Percentiles rank a stretch among this genome's conserved stretches.
phyloP scores from a whole-genome alignment of 257 asterid species.

The Mentha longifolia region DNA sequence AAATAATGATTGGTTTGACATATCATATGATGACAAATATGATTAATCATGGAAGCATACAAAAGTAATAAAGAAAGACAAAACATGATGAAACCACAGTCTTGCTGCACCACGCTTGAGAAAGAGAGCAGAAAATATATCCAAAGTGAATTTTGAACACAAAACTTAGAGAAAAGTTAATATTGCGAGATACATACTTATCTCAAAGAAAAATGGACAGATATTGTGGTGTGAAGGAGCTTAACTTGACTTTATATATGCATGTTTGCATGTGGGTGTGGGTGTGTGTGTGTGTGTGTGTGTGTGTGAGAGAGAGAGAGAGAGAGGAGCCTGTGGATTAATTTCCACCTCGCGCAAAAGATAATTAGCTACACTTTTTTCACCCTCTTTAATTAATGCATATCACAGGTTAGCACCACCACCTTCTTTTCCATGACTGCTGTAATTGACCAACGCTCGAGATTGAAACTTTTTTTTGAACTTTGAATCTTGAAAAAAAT shows the following conservation, averaged over 20 bases:
- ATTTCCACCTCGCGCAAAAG: slow-evolving; percentile 59
- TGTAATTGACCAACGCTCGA: slow-evolving; percentile 64
- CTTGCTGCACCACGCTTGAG: slow-evolving; percentile 30
- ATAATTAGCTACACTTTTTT: slow-evolving; percentile 36
- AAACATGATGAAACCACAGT: slow-evolving; percentile 23
- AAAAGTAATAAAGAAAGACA: slow-evolving; percentile 31
- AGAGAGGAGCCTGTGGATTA: slow-evolving; percentile 72
- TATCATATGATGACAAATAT: slow-evolving; percentile 38
- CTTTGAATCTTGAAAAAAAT: slow-evolving; percentile 53
- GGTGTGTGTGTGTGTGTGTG: not conserved
- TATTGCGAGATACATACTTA: not conserved
- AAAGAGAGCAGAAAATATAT: not conserved
- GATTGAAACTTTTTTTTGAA: slow-evolving; percentile 32
- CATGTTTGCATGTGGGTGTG: not conserved
- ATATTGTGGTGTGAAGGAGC: slow-evolving; percentile 30
- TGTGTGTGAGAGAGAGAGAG: slow-evolving; percentile 3
- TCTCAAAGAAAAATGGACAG: not conserved
- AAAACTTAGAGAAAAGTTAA: not conserved
- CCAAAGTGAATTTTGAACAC: slow-evolving; percentile 19
- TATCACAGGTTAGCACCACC: slow-evolving; percentile 89
- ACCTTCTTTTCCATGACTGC: slow-evolving; percentile 79
- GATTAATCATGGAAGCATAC: slow-evolving; percentile 31
- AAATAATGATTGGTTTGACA: slow-evolving; percentile 37
- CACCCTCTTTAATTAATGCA: slow-evolving; percentile 70
- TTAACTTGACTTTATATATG: slow-evolving; percentile 39